Conservation (phyloP, 345 rosid genomes). For the Populus deltoides region DNA sequence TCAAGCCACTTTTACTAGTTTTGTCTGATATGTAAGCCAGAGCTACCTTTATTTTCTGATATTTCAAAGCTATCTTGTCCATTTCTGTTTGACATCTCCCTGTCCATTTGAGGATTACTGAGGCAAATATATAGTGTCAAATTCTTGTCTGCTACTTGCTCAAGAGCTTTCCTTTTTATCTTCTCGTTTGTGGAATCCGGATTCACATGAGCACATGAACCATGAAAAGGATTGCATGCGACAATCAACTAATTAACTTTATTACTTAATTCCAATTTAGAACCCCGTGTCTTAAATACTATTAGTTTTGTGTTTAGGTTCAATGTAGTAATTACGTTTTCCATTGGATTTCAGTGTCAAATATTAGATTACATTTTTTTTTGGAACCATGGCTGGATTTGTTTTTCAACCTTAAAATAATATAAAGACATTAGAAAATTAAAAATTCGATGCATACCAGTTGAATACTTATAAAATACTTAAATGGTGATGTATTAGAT, state of each 20-base stretch:
- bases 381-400: no score
- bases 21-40: neutral
- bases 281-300: neutral
- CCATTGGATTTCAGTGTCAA: neutral
- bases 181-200: constrained; percentile 28
- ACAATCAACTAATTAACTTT: neutral
- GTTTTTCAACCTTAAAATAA: no score
- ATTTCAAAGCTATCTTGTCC: constrained; percentile 34
- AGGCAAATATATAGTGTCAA: constrained; percentile 24
- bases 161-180: constrained; percentile 11
- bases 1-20: constrained; percentile 20
- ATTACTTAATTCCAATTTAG: neutral
- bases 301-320: neutral
- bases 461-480: no score
- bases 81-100: constrained; percentile 40
- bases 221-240: neutral
- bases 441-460: no score
- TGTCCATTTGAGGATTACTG: constrained; percentile 22
- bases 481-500: no score
- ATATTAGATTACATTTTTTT: no score
- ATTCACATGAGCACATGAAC: constrained; percentile 28
- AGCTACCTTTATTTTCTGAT: constrained; percentile 7
- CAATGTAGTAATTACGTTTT: neutral
- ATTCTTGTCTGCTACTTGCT: constrained; percentile 12
- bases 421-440: no score